Conservation (phyloP, 805 yeast species). For the Blastobotrys parvus region DNA sequence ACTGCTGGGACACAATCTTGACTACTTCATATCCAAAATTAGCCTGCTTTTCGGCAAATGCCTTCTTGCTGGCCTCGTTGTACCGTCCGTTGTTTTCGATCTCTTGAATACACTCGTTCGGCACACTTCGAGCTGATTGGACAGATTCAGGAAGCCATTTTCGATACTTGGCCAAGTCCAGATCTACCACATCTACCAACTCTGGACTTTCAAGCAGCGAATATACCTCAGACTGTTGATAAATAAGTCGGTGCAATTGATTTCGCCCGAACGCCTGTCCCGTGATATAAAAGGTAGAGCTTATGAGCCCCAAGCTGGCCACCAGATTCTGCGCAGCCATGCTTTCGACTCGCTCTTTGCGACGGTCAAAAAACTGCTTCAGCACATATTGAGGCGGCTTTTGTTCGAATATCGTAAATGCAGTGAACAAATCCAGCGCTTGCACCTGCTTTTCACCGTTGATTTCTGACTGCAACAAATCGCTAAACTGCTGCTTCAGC, state of each 20-base stretch:
- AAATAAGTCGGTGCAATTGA: constrained; percentile 9
- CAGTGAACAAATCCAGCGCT: constrained; percentile 13
- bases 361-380: constrained; percentile 7
- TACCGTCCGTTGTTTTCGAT: not conserved
- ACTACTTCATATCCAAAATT: constrained; percentile 5
- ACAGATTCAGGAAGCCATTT: constrained; percentile 15
- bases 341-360: constrained; percentile 6
- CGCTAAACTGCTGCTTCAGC: not conserved
- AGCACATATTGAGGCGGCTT: constrained; percentile 13
- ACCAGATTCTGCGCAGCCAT: constrained; percentile 5
- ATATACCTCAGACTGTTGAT: constrained; percentile 12
- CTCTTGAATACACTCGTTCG: constrained; percentile 7
- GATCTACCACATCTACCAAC: constrained; percentile 6
- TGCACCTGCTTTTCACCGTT: not conserved
- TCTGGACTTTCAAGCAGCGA: constrained; percentile 13
- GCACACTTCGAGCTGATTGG: constrained; percentile 8
- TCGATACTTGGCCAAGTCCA: constrained; percentile 5
- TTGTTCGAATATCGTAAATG: constrained; percentile 15
- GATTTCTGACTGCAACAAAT: not conserved
- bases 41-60: not conserved
- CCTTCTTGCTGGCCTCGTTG: not conserved
- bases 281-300: constrained; percentile 8
- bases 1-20: constrained; percentile 1
- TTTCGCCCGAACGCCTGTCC: constrained; percentile 13
- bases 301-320: constrained; percentile 7